Evolutionary conservation across 192 early-diverging fungal genomes (phyloP).

Genomic region (Thamnidium elegans): DNA sequence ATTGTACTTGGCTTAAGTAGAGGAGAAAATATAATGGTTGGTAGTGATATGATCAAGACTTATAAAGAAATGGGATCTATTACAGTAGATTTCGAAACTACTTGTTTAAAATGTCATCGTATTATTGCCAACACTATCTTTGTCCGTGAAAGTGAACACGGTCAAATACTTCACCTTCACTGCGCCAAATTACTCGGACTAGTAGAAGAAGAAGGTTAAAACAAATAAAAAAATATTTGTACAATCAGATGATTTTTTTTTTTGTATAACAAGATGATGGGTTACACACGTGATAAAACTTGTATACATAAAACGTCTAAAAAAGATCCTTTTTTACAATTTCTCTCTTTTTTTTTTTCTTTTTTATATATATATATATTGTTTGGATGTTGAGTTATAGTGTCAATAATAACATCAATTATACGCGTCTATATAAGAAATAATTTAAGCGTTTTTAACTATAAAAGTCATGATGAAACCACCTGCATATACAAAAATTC

Average conservation of each 20-base stretch:
- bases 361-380: background rate
- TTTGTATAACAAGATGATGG: too few species aligned
- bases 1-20: slow-evolving; percentile 46
- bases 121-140: slow-evolving; percentile 39
- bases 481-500: slow-evolving; percentile 10
- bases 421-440: too few species aligned
- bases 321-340: background rate
- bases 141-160: slow-evolving; percentile 36
- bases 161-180: slow-evolving; percentile 40
- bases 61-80: slow-evolving; percentile 42
- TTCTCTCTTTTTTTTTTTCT: background rate
- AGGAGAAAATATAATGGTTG: slow-evolving; percentile 48
- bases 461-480: background rate
- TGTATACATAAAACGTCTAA: too few species aligned
- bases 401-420: too few species aligned
- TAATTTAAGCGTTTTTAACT: too few species aligned
- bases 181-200: slow-evolving; percentile 27
- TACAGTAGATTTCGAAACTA: slow-evolving; percentile 36
- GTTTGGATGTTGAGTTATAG: too few species aligned
- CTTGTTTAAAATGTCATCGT: slow-evolving; percentile 40
- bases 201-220: background rate
- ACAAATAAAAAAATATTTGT: background rate
- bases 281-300: too few species aligned
- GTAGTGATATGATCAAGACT: slow-evolving; percentile 37
- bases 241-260: too few species aligned